Evolutionary conservation across 208 protist genomes (phyloP).

Genomic region (Leishmania braziliensis): DNA sequence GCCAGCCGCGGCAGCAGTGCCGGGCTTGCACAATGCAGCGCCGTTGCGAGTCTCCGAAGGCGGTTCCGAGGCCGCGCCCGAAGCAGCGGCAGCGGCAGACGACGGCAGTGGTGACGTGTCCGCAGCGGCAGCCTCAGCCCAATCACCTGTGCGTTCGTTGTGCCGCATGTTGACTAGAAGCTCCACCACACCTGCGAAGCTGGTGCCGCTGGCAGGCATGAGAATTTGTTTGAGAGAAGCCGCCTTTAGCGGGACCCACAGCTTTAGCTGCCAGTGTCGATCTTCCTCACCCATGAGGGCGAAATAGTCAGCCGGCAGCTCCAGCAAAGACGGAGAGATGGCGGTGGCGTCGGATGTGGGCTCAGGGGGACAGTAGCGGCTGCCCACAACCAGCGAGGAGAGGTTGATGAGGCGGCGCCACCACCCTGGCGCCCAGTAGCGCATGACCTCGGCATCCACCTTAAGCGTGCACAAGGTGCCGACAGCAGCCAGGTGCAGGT

Average conservation of each 20-base stretch:
- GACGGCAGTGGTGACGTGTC: neutral
- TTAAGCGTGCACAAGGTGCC: constrained; percentile 60
- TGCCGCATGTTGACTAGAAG: constrained; percentile 64
- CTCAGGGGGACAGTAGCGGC: constrained; percentile 16
- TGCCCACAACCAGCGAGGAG: constrained; percentile 52
- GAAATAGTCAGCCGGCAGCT: constrained; percentile 54
- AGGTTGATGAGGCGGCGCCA: constrained; percentile 66
- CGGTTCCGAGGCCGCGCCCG: neutral
- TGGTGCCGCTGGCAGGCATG: constrained; percentile 21
- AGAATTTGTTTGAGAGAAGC: constrained; percentile 44
- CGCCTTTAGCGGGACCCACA: constrained; percentile 66
- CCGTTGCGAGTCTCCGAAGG: constrained; percentile 20
- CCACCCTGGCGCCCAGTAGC: constrained; percentile 73
- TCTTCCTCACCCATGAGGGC: constrained; percentile 45
- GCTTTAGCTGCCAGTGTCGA: constrained; percentile 61
- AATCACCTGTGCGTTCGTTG: constrained; percentile 38
- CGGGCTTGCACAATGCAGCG: constrained; percentile 6
- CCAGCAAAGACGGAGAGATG: constrained; percentile 7
- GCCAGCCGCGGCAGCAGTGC: constrained; percentile 4
- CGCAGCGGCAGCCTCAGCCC: constrained; percentile 8
- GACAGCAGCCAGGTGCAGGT: constrained; percentile 68
- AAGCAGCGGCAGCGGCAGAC: constrained; percentile 4
- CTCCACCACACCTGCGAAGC: constrained; percentile 50
- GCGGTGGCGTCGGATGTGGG: constrained; percentile 32
- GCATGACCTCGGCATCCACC: constrained; percentile 55